Evolutionary conservation across 2,329 filamentous ascomycete species (phyloP).

Genomic region (Venturia oleaginea): DNA sequence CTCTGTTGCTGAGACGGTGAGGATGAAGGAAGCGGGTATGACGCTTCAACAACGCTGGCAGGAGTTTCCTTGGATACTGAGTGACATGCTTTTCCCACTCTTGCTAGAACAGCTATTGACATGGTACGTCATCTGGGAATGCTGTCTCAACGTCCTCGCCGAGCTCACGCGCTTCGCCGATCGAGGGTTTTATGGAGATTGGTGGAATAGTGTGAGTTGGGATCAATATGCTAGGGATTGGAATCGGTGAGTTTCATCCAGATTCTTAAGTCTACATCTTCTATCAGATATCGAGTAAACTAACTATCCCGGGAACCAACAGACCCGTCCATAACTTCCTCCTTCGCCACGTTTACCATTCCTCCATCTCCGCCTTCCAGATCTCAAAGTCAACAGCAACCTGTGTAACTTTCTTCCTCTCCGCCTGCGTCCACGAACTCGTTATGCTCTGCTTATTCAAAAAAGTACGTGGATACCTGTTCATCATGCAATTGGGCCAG

Average conservation of each 20-base stretch:
- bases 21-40: constrained; percentile 58
- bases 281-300: neutral
- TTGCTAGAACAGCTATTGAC: constrained; percentile 68
- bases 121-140: constrained; percentile 74
- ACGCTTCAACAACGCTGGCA: constrained; percentile 51
- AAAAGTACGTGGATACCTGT: constrained; percentile 64
- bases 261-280: too few relatives aligned
- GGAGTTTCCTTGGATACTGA: constrained; percentile 66
- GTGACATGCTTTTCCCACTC: constrained; percentile 67
- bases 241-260: constrained; percentile 38
- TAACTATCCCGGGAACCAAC: neutral
- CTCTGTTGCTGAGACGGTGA: constrained; percentile 56
- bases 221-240: constrained; percentile 74
- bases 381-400: constrained; percentile 63
- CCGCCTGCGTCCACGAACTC: constrained; percentile 62
- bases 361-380: constrained; percentile 62
- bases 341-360: constrained; percentile 70
- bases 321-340: constrained; percentile 72
- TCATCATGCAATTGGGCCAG: constrained; percentile 66
- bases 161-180: constrained; percentile 72
- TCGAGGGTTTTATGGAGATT: constrained; percentile 53
- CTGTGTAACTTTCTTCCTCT: constrained; percentile 65
- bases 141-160: constrained; percentile 60
- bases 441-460: constrained; percentile 76
- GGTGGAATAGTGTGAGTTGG: constrained; percentile 51